phyloP scores from a whole-genome alignment of 139 green algal genomes.

The Coccomyxa sp. region DNA sequence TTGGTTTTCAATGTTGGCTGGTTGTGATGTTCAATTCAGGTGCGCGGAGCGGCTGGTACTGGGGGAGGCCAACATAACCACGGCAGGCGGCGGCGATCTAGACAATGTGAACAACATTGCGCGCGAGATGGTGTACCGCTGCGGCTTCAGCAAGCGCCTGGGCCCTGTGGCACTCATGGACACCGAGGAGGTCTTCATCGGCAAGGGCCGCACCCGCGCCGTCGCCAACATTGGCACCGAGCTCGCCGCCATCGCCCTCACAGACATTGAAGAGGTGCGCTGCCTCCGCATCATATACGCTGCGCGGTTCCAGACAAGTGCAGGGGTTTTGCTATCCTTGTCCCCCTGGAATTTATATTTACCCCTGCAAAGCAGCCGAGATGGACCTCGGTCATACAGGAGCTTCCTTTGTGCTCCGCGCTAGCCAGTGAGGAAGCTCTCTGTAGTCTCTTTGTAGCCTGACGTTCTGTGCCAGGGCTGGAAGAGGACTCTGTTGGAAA shows the following conservation, averaged over 20 bases:
- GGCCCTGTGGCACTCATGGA: conserved; percentile 75
- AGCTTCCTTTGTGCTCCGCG: neutral
- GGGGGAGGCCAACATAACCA: conserved; percentile 69
- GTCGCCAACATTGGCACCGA: conserved; percentile 50
- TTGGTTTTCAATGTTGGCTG: no score
- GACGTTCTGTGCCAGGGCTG: neutral
- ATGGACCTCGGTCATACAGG: neutral
- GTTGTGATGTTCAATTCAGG: conserved; percentile 1
- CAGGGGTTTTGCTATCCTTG: neutral
- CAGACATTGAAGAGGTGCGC: conserved; percentile 39
- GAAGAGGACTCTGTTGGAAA: no score
- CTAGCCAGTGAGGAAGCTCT: neutral
- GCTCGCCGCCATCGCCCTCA: conserved; percentile 36
- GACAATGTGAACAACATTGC: conserved; percentile 72
- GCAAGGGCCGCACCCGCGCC: conserved; percentile 6
- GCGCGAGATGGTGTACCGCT: conserved; percentile 81
- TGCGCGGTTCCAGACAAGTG: conserved; percentile 28
- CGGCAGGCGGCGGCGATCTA: conserved; percentile 40
- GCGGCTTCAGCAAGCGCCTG: conserved; percentile 65
- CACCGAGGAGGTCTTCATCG: conserved; percentile 29
- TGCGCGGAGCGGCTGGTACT: conserved; percentile 74
- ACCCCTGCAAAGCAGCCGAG: neutral
- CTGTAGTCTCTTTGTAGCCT: neutral
- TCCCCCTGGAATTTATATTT: neutral
- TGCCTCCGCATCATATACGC: conserved; percentile 56